phyloP scores from a whole-genome alignment of 768 basidiomycete genomes.

The Termitomyces sp. region DNA sequence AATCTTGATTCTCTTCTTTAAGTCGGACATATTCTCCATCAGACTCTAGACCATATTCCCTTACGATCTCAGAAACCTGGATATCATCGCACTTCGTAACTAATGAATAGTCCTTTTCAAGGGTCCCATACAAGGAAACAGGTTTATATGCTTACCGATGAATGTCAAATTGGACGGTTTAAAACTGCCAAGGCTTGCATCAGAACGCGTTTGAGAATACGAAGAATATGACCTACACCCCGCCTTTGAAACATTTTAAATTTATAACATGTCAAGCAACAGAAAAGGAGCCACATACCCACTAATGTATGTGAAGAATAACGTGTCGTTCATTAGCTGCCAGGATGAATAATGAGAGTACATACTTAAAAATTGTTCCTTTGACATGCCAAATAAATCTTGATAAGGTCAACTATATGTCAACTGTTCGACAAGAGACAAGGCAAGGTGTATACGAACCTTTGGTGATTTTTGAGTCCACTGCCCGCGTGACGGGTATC shows the following conservation, averaged over 20 bases:
- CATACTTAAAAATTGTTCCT: conserved; percentile 4
- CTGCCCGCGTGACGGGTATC: background rate
- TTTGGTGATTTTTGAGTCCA: background rate
- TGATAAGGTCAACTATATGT: background rate
- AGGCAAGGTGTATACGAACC: background rate
- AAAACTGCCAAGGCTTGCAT: background rate
- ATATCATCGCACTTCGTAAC: conserved; percentile 7
- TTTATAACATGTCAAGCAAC: background rate
- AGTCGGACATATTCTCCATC: background rate
- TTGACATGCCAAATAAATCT: conserved; percentile 2
- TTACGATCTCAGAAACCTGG: background rate
- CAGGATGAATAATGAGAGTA: background rate
- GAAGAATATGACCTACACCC: background rate
- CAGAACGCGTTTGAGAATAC: background rate
- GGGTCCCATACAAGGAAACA: background rate
- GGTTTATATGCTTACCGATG: background rate
- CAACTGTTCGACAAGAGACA: background rate
- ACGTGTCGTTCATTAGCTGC: background rate
- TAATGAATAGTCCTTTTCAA: background rate
- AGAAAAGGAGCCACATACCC: background rate
- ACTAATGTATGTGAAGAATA: background rate
- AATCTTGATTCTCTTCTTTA: background rate
- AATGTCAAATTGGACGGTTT: conserved; percentile 5
- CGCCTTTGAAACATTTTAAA: too few species aligned
- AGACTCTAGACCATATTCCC: background rate